These are phyloP conservation scores for Aulographum hederae DNA, from an alignment of 2,329 filamentous ascomycete species.

Conservation along the genomic window DNA sequence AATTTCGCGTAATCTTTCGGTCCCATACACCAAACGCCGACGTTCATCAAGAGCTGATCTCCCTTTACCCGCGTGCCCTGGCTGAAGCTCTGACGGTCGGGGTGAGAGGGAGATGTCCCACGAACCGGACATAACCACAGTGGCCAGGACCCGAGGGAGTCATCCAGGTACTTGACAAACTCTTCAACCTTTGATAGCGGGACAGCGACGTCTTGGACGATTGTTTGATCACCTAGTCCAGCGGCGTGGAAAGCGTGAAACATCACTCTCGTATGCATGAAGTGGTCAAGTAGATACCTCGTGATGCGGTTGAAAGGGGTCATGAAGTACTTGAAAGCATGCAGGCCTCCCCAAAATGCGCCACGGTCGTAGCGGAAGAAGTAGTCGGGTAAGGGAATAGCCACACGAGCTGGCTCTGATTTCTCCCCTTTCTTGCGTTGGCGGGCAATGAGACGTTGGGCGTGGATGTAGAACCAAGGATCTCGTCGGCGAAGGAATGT, in stretches of 20 bases:
- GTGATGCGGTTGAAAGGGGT: slow-evolving; percentile 46
- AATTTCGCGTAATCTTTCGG: slow-evolving; percentile 25
- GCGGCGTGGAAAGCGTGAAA: slow-evolving; percentile 47
- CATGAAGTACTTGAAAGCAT: slow-evolving; percentile 41
- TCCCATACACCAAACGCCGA: slow-evolving; percentile 42
- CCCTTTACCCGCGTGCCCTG: slow-evolving; percentile 6
- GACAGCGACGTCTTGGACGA: slow-evolving; percentile 44
- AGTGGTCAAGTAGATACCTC: slow-evolving; percentile 40
- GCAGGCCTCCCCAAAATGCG: slow-evolving; percentile 47
- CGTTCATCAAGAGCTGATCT: slow-evolving; percentile 30
- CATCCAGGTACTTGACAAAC: slow-evolving; percentile 24
- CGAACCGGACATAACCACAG: slow-evolving; percentile 27
- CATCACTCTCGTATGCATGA: slow-evolving; percentile 45
- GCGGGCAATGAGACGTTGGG: slow-evolving; percentile 16
- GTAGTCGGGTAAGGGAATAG: slow-evolving; percentile 45
- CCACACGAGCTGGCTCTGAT: slow-evolving; percentile 25
- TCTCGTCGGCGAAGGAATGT: slow-evolving; percentile 25
- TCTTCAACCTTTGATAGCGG: slow-evolving; percentile 23
- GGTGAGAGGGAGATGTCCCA: neutral
- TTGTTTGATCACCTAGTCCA: slow-evolving; percentile 38
- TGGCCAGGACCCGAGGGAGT: slow-evolving; percentile 24
- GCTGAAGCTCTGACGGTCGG: slow-evolving; percentile 1
- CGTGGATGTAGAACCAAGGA: slow-evolving; percentile 33
- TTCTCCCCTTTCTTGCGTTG: slow-evolving; percentile 8
- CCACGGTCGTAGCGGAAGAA: slow-evolving; percentile 55